A percentile compares a stretch with the other conserved stretches of the same genome.
Evolutionary conservation across 441 rosid genomes (phyloP).

Genomic region (Theobroma grandiflorum): DNA sequence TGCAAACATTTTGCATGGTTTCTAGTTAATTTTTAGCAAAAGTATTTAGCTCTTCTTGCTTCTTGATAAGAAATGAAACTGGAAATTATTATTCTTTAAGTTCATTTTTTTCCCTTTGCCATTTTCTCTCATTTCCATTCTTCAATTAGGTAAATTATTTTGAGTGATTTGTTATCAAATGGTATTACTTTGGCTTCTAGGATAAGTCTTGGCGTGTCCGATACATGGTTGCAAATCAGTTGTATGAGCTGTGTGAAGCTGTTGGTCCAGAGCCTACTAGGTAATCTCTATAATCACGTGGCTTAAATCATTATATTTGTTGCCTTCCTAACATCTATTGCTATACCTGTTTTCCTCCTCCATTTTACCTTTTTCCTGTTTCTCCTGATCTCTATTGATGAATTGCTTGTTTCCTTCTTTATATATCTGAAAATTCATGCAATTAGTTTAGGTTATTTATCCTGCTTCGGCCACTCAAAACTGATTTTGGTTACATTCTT

Average conservation of each 20-base stretch:
- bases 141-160: background rate
- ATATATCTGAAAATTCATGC: background rate
- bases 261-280: slow-evolving; percentile 96
- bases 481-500: background rate
- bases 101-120: background rate
- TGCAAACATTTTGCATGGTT: background rate
- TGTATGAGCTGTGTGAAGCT: slow-evolving; percentile 94
- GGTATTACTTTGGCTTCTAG: slow-evolving; percentile 43
- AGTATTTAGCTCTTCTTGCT: background rate
- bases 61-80: background rate
- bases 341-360: background rate
- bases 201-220: slow-evolving; percentile 99
- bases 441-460: background rate
- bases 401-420: background rate
- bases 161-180: background rate
- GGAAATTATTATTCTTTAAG: background rate
- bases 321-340: background rate
- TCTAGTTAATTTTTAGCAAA: background rate
- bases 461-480: background rate
- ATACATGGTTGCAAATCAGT: slow-evolving; percentile 97
- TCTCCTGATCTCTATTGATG: background rate
- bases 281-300: slow-evolving; percentile 42
- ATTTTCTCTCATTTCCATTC: background rate
- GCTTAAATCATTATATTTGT: background rate
- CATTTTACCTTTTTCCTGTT: background rate